Percentiles rank a stretch among this genome's conserved stretches.
Evolutionary conservation across 208 protist genomes (phyloP).

Genomic region (Leishmania aethiopica): DNA sequence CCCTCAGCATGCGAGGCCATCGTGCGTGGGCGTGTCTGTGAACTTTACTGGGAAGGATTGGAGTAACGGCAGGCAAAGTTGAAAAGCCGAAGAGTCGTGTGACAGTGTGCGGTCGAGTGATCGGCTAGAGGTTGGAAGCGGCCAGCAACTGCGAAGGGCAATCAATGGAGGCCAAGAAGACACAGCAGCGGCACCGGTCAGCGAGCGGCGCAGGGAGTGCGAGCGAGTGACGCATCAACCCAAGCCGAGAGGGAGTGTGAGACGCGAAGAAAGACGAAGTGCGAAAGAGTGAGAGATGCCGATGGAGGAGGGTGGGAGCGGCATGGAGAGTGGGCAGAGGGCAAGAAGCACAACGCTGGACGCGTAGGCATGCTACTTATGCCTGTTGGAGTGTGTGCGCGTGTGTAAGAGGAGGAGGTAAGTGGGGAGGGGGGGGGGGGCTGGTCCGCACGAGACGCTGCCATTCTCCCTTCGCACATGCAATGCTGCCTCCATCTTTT

Average conservation of each 20-base stretch:
- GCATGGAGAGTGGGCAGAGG: neutral
- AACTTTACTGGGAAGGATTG: neutral
- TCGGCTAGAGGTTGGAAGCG: neutral
- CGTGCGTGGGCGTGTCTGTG: neutral
- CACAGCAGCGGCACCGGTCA: neutral
- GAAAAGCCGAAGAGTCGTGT: neutral
- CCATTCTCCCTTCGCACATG: neutral
- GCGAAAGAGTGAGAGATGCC: neutral
- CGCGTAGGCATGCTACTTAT: neutral
- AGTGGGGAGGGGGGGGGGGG: neutral
- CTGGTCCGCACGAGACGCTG: neutral
- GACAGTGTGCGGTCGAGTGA: neutral
- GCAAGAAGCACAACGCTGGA: neutral
- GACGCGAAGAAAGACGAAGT: neutral
- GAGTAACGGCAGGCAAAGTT: neutral
- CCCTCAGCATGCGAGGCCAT: slow-evolving; percentile 72
- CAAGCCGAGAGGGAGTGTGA: neutral
- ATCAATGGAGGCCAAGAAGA: neutral
- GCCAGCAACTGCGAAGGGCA: neutral
- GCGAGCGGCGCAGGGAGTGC: neutral
- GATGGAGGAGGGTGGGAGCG: neutral
- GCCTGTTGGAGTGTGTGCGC: neutral
- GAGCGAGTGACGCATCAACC: neutral
- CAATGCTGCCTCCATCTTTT: neutral
- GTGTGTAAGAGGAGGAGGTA: neutral